phyloP scores from a whole-genome alignment of 2,329 filamentous ascomycete genomes.

The Plenodomus lindquistii region DNA sequence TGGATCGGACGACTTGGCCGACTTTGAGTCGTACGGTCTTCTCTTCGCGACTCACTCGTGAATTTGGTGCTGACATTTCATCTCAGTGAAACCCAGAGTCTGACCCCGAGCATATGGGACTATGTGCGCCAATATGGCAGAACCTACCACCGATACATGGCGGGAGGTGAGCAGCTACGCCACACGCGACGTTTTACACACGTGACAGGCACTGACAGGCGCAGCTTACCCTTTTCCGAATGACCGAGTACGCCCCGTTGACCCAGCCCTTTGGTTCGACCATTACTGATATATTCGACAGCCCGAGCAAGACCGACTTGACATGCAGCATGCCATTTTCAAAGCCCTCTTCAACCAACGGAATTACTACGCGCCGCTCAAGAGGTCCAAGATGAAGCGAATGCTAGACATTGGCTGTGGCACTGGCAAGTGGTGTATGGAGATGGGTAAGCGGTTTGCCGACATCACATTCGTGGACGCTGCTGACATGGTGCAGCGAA shows the following conservation, averaged over 20 bases:
- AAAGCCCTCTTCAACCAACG: constrained; percentile 41
- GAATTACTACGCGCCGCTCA: constrained; percentile 45
- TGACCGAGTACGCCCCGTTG: constrained; percentile 34
- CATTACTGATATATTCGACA: constrained; percentile 22
- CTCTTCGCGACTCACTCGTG: too few relatives aligned
- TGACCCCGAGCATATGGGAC: constrained; percentile 46
- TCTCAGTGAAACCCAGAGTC: constrained; percentile 42
- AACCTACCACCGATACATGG: constrained; percentile 46
- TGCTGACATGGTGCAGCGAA: constrained; percentile 35
- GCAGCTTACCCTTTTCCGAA: constrained; percentile 47
- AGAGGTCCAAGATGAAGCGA: constrained; percentile 28
- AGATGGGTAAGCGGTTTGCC: constrained; percentile 42
- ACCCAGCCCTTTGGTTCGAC: constrained; percentile 2
- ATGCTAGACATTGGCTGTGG: constrained; percentile 50
- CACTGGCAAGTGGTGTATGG: constrained; percentile 48
- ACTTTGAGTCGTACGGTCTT: constrained; percentile 42
- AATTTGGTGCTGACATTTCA: neutral
- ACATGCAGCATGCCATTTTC: constrained; percentile 45
- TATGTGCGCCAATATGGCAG: constrained; percentile 46
- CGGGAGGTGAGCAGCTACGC: constrained; percentile 39
- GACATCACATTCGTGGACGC: too few relatives aligned
- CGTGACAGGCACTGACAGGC: neutral
- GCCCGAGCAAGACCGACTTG: constrained; percentile 44
- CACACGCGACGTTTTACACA: neutral
- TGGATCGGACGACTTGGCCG: constrained; percentile 32